These are phyloP conservation scores for Amanita pallidorosea DNA, from an alignment of 768 basidiomycete species.

Conservation along the genomic window DNA sequence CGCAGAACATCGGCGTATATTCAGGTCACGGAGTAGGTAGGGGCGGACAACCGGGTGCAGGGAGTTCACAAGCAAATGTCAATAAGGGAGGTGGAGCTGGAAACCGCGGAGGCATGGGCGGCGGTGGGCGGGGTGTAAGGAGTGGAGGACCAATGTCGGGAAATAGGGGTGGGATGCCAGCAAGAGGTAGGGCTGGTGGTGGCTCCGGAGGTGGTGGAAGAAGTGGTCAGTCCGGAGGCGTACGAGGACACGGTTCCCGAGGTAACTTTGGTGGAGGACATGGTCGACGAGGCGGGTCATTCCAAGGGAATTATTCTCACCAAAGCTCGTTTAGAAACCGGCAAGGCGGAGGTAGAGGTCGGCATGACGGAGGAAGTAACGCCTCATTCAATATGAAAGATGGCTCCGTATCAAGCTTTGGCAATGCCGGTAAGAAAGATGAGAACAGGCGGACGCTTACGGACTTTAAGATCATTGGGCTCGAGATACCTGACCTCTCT, in stretches of 20 bases:
- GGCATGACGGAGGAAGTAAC: conserved; percentile 30
- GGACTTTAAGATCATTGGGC: conserved; percentile 93
- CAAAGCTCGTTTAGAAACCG: conserved; percentile 49
- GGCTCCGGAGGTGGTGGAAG: conserved; percentile 28
- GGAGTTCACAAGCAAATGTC: conserved; percentile 16
- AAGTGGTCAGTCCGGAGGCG: conserved; percentile 31
- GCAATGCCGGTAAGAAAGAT: conserved; percentile 63
- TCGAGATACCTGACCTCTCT: conserved; percentile 70
- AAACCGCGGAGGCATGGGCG: conserved; percentile 29
- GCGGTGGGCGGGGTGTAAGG: conserved; percentile 36
- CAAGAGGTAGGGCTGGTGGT: conserved; percentile 28
- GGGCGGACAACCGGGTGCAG: conserved; percentile 25
- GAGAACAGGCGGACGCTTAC: conserved; percentile 89
- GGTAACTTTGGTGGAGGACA: conserved; percentile 56
- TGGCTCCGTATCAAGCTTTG: conserved; percentile 32
- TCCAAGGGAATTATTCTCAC: conserved; percentile 32
- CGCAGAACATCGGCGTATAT: conserved; percentile 26
- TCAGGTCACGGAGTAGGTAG: conserved; percentile 25
- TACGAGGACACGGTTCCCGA: conserved; percentile 56
- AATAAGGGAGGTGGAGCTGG: conserved; percentile 15
- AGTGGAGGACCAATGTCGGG: conserved; percentile 40
- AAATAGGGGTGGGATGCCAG: conserved; percentile 32
- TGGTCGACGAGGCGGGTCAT: conserved; percentile 57
- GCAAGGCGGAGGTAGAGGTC: conserved; percentile 32
- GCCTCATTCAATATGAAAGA: conserved; percentile 40